Evolutionary conservation across 306 rosid genomes (phyloP).

Genomic region (Malus fusca): DNA sequence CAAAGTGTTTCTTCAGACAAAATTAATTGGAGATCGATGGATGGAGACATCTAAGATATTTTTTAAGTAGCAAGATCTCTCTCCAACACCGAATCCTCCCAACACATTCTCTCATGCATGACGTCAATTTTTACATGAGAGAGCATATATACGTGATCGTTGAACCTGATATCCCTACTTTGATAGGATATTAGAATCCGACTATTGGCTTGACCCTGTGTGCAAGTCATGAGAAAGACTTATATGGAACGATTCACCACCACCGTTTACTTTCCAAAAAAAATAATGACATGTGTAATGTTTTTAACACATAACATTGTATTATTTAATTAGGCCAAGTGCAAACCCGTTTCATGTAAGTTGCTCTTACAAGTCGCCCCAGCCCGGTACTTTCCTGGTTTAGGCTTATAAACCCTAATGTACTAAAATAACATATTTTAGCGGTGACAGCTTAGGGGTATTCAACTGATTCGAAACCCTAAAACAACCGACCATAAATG

Average conservation of each 20-base stretch:
- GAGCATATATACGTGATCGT: no score
- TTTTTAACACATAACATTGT: background rate
- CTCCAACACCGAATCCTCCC: background rate
- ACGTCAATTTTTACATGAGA: background rate
- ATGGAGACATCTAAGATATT: background rate
- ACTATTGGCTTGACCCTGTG: background rate
- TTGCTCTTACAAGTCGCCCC: no score
- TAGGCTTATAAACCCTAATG: background rate
- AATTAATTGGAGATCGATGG: background rate
- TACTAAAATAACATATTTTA: no score
- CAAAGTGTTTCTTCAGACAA: background rate
- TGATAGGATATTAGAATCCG: background rate
- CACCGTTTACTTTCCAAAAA: rapidly evolving
- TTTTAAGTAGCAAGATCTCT: background rate
- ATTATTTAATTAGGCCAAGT: no score
- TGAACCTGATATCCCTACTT: background rate
- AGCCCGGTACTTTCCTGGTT: background rate
- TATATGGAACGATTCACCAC: no score
- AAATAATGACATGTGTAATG: background rate
- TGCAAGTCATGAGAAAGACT: background rate
- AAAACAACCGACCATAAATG: background rate
- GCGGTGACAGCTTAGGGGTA: no score
- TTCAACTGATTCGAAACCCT: background rate
- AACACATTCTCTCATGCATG: background rate
- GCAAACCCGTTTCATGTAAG: background rate